Conservation (phyloP, 768 basidiomycete species). For the Amanita rimosa region DNA sequence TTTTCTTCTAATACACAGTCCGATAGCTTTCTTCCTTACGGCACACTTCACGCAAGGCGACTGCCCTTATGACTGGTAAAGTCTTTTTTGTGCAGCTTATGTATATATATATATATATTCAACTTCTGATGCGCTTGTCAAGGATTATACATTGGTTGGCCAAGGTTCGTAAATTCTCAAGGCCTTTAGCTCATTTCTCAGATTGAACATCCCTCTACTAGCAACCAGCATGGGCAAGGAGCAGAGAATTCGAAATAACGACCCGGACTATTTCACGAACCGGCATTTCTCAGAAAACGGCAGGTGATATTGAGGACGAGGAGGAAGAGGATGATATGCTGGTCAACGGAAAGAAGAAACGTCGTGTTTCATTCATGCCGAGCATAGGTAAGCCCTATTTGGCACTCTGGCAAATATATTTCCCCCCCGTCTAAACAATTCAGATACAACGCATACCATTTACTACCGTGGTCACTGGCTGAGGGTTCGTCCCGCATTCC, state of each 20-base stretch:
- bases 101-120: too few relatives aligned
- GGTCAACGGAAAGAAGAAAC: conserved; percentile 60
- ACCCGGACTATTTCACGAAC: conserved; percentile 62
- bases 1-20: background rate
- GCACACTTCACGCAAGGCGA: conserved; percentile 85
- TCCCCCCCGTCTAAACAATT: background rate
- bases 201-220: conserved; percentile 15
- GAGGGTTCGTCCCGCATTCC: conserved; percentile 35
- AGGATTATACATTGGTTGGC: conserved; percentile 88
- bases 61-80: conserved; percentile 77
- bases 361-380: conserved; percentile 81
- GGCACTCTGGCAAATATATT: conserved; percentile 4
- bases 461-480: conserved; percentile 88
- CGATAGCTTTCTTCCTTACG: conserved; percentile 74
- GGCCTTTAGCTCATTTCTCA: background rate
- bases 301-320: conserved; percentile 69
- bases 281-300: conserved; percentile 52
- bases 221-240: conserved; percentile 89
- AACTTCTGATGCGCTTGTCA: conserved; percentile 6
- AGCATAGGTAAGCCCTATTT: conserved; percentile 45
- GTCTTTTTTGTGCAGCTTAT: conserved; percentile 4
- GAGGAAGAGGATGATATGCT: conserved; percentile 44
- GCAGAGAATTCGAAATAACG: conserved; percentile 84
- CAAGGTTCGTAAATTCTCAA: conserved; percentile 39
- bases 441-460: conserved; percentile 82